A percentile compares a stretch with the other conserved stretches of the same genome.
Evolutionary conservation across 2,329 filamentous ascomycete species (phyloP).

Genomic region (Fonsecaea pugnacius): DNA sequence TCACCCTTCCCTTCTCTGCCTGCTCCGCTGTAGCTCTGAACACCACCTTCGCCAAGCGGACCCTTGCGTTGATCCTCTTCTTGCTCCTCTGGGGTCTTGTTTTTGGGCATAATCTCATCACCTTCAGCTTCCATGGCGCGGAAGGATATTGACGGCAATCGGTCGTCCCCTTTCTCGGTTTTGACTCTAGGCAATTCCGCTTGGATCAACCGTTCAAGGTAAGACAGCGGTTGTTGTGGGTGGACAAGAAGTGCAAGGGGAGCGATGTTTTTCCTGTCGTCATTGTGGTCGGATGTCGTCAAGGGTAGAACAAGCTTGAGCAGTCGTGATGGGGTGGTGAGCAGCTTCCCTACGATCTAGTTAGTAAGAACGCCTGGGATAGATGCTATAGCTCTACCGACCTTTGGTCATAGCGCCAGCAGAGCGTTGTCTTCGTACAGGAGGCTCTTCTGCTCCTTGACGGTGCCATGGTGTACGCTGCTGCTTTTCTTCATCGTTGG

Average conservation of each 20-base stretch:
- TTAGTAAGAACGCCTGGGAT: neutral
- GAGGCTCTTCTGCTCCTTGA: conserved; percentile 63
- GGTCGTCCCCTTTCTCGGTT: conserved; percentile 65
- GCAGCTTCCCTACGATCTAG: conserved; percentile 65
- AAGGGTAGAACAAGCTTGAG: conserved; percentile 81
- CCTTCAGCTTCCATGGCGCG: conserved; percentile 75
- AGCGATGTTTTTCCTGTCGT: conserved; percentile 72
- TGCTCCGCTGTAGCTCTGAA: conserved; percentile 72
- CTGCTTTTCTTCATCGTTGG: conserved; percentile 53
- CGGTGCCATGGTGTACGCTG: conserved; percentile 69
- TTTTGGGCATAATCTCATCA: conserved; percentile 55
- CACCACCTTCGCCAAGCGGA: conserved; percentile 60
- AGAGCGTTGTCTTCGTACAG: conserved; percentile 56
- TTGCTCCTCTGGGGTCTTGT: conserved; percentile 44
- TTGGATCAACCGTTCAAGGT: conserved; percentile 86
- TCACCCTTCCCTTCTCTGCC: conserved; percentile 62
- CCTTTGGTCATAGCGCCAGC: conserved; percentile 69
- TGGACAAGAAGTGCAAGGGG: conserved; percentile 84
- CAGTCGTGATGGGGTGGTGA: conserved; percentile 78
- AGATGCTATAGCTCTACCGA: conserved; percentile 40
- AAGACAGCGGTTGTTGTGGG: conserved; percentile 87
- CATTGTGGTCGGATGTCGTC: conserved; percentile 63
- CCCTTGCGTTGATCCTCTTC: conserved; percentile 51
- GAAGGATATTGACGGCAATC: conserved; percentile 76
- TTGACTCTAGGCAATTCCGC: conserved; percentile 76